phyloP scores from a whole-genome alignment of 805 yeast species.

The Jamesozyma gamospora region DNA sequence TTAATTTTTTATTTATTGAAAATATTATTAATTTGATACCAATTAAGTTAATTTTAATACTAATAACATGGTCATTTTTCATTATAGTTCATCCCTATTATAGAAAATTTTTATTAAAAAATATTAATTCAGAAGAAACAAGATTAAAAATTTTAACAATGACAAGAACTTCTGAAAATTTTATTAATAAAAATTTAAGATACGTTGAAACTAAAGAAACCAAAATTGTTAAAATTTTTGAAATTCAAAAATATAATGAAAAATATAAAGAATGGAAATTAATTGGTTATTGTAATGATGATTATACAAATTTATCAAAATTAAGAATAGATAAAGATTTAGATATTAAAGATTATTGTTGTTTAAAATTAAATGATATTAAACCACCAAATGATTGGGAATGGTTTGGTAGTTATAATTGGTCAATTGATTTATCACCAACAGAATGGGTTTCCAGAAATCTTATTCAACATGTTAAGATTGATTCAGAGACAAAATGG shows the following conservation, averaged over 20 bases:
- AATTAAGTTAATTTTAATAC: slow-evolving; percentile 30
- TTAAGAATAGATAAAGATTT: slow-evolving; percentile 26
- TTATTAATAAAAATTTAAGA: slow-evolving; percentile 32
- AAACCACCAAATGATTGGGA: slow-evolving; percentile 54
- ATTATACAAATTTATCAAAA: slow-evolving; percentile 41
- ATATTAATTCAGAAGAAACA: slow-evolving; percentile 54
- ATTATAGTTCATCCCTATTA: slow-evolving; percentile 45
- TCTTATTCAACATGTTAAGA: slow-evolving; percentile 43
- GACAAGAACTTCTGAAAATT: slow-evolving; percentile 41
- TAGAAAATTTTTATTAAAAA: slow-evolving; percentile 37
- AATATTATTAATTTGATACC: slow-evolving; percentile 26
- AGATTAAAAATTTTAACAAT: slow-evolving; percentile 40
- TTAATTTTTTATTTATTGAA: slow-evolving; percentile 27
- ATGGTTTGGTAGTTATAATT: slow-evolving; percentile 37
- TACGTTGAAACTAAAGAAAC: slow-evolving; percentile 34
- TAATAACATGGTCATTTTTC: slow-evolving; percentile 40
- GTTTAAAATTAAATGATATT: slow-evolving; percentile 29
- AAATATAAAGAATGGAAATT: slow-evolving; percentile 50
- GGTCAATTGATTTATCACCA: slow-evolving; percentile 63
- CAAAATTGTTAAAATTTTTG: slow-evolving; percentile 54
- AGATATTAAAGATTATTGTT: slow-evolving; percentile 12
- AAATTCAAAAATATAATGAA: slow-evolving; percentile 46
- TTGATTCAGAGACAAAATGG: slow-evolving; percentile 77
- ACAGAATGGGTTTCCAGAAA: slow-evolving; percentile 50
- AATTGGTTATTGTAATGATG: slow-evolving; percentile 48